Base-by-base conservation (phyloP, 2,329 filamentous ascomycete genomes). In the Alternaria brassicicola region DNA sequence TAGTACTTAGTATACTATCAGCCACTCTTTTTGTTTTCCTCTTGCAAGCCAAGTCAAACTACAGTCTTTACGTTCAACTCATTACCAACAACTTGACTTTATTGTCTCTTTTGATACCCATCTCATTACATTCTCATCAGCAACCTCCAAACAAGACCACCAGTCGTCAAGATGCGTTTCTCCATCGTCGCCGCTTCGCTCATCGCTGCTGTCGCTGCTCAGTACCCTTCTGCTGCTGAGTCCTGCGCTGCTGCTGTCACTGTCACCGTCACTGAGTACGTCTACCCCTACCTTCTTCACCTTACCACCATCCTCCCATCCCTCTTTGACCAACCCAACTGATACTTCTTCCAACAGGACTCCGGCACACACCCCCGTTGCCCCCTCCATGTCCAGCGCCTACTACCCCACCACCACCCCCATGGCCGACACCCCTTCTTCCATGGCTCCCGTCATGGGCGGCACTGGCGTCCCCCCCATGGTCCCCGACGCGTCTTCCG, bases 131-230 rank as follows among this genome's bases (percentile, higher is more conserved):
- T 61, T 42, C 57, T 59, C 33, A 17, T 55, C 26, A 51, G 35
- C 30, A 33, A 9, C 35, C 48, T 49, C 25, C 21, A 39, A 49
- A 62, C 25, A n/a, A 52, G 62, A 52, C 51, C 42, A 42, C 53
- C 48, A 50, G n/a, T n/a, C n/a, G n/a, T 50, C 47, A 51, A 67
- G 64, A 76, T 76, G 73, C 70, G 69, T 68, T 74, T 74, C 70
- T 67, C 71, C 64, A 57, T 70, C 49, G 42, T 71, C 52, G 58
- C 66, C 64, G 68, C 70, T 59, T 60, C 69, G 36, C 46, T 72
- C 55, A 50, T 68, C 49, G 66, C 68, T 47, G 66, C 66, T 39
- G 71, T 63, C 43, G 64, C 65, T 50, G 71, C 71, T 3, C 64
- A 65, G 25, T 66, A 65, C 56, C 47, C 55, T 47, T 55, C 61